phyloP scores from a whole-genome alignment of 768 basidiomycete species.

The Amanita molliuscula region DNA sequence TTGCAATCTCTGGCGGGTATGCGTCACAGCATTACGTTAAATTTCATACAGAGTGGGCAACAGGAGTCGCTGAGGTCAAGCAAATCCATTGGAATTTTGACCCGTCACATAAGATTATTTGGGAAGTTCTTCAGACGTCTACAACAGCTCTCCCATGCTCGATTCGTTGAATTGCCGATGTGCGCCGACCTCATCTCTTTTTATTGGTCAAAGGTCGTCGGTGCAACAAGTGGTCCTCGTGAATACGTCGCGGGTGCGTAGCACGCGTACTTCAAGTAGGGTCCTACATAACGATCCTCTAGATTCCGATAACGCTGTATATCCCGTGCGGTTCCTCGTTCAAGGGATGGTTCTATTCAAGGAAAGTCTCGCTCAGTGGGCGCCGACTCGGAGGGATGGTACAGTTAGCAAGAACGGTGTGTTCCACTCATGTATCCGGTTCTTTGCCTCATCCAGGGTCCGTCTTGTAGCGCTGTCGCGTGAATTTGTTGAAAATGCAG shows the following conservation, averaged over 20 bases:
- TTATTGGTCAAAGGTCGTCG: slow-evolving; percentile 74
- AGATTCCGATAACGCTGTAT: slow-evolving; percentile 58
- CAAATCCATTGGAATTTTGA: slow-evolving; percentile 45
- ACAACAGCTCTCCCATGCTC: slow-evolving; percentile 47
- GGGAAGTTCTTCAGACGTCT: slow-evolving; percentile 76
- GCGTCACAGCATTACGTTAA: slow-evolving; percentile 43
- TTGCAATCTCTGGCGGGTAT: slow-evolving; percentile 43
- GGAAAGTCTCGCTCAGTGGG: slow-evolving; percentile 73
- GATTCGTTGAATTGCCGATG: slow-evolving; percentile 53
- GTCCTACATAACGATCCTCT: background rate
- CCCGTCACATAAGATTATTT: slow-evolving; percentile 58
- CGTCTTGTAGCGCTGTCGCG: slow-evolving; percentile 41
- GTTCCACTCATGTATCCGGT: slow-evolving; percentile 9
- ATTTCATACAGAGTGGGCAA: slow-evolving; percentile 25
- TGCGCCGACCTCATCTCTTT: slow-evolving; percentile 64
- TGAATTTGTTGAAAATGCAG: slow-evolving; percentile 66
- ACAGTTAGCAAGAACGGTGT: slow-evolving; percentile 48
- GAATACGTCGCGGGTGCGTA: slow-evolving; percentile 46
- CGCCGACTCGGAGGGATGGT: slow-evolving; percentile 51
- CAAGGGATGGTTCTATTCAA: slow-evolving; percentile 84
- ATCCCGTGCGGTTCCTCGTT: slow-evolving; percentile 72
- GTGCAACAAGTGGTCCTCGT: slow-evolving; percentile 47
- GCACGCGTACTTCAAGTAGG: background rate
- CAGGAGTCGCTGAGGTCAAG: slow-evolving; percentile 25
- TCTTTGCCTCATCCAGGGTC: background rate